A percentile compares a stretch with the other conserved stretches of the same genome.
Evolutionary conservation across 768 basidiomycete genomes (phyloP).

Genomic region (Lepiota brunneoincarnata): DNA sequence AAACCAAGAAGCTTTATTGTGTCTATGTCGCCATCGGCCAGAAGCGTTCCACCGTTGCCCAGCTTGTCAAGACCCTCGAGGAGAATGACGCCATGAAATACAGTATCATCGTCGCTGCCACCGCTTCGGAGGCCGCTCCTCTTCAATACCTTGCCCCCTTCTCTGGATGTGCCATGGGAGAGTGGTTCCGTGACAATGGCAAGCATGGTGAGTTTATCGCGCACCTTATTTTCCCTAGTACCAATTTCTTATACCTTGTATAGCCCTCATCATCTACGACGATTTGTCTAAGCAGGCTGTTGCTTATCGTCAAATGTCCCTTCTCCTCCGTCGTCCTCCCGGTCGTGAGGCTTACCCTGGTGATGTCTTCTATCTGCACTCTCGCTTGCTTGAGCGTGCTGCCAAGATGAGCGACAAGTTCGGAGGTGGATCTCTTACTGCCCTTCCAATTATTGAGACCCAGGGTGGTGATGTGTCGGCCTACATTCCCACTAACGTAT

Average conservation of each 20-base stretch:
- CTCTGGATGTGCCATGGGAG: conserved; percentile 99
- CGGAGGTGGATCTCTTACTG: conserved; percentile 98
- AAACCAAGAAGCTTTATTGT: conserved; percentile 98
- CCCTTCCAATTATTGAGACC: conserved; percentile 99
- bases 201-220: conserved; percentile 77
- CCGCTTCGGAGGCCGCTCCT: conserved; percentile 98
- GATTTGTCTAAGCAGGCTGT: conserved; percentile 99
- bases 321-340: conserved; percentile 98
- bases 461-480: conserved; percentile 99
- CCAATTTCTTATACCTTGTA: conserved; percentile 13
- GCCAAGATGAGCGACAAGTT: conserved; percentile 99
- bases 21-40: conserved; percentile 99
- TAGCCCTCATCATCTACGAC: conserved; percentile 97
- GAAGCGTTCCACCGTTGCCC: conserved; percentile 99
- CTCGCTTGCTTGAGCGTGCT: conserved; percentile 98
- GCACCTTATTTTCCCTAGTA: neutral
- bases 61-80: conserved; percentile 98
- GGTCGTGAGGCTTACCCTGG: conserved; percentile 99
- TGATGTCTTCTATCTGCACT: conserved; percentile 99
- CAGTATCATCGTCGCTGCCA: conserved; percentile 98
- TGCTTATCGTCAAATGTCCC: conserved; percentile 99
- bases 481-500: conserved; percentile 91
- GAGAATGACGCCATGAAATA: conserved; percentile 99
- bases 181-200: conserved; percentile 99
- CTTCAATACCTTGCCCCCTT: conserved; percentile 99